Conservation (phyloP, 2,329 filamentous ascomycete species). For the Hypomyces rosellus region DNA sequence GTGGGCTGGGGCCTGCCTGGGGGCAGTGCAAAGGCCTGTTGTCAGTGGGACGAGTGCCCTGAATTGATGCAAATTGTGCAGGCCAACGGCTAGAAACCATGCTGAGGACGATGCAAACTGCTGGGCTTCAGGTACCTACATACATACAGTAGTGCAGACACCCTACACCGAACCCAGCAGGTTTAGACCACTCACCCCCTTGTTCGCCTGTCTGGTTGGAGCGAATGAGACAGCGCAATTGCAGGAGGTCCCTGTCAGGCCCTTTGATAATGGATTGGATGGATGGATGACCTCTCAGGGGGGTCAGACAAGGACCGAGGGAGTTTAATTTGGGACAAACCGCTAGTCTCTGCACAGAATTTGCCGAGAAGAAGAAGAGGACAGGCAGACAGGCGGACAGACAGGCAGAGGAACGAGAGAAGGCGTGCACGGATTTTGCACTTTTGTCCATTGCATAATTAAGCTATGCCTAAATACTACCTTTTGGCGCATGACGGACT, state of each 20-base stretch:
- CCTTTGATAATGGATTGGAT: no score
- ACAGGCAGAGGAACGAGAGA: background rate
- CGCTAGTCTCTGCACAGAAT: background rate
- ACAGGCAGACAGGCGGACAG: background rate
- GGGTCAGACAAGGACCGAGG: background rate
- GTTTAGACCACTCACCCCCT: no score
- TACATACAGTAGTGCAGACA: no score
- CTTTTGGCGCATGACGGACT: no score
- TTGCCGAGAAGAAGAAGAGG: no score
- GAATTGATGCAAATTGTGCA: background rate
- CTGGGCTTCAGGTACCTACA: no score
- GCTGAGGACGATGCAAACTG: no score
- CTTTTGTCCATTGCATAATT: no score
- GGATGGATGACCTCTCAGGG: background rate
- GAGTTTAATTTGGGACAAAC: conserved; percentile 7
- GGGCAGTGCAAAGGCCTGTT: conserved; percentile 2
- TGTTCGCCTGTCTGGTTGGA: conserved; percentile 3
- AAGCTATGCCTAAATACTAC: no score
- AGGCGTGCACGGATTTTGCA: no score
- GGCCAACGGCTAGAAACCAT: background rate
- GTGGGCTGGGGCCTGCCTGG: conserved; percentile 2
- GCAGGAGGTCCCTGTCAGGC: no score
- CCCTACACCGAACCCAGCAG: no score
- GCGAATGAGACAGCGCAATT: conserved; percentile 15
- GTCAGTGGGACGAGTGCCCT: background rate